Evolutionary conservation across 495 filamentous ascomycete species (phyloP), one percentile per base, ranked within the genome.

Genomic region (Astrothelium macrocarpum): DNA sequence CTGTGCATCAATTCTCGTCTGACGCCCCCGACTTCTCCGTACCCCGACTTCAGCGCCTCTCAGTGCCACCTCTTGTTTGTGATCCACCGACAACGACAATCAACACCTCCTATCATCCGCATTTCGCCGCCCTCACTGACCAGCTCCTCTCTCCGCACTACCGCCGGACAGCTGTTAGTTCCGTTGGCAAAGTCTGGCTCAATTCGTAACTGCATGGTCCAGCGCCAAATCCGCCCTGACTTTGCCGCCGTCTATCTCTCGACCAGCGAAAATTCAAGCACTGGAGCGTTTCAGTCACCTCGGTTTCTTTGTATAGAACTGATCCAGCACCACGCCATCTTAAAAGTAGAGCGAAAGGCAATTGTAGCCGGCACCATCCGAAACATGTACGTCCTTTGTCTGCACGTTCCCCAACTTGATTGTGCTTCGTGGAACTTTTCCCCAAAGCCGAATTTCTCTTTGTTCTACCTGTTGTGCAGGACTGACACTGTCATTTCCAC

Each of bases 361-460:
- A 56, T 29, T 29, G 49, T 25, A 56, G 49, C 49, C 49, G 49
- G 29, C 25, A 56, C 9, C n/a, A 56, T 29, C 49, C 49, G 49
- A 56, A 56, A 56, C 49, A 56, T 29, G 49, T 56, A 56, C 49
- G 49, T 56, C 20, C 49, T 56, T 56, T 56, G 49, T 56, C 49
- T 29, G 49, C 49, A 56, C 20, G 49, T 25, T 20, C 18, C 25
- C 9, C 49, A 20, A 16, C 0, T 12, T 20, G 20, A 56, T 11
- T 56, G 49, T 11, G 20, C 23, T 16, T 56, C 16, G 25, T 56
- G 49, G 20, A 56, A 56, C 49, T 3, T 26, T 29, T 29, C 25
- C 49, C 20, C 29, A 56, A 5, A 18, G 49, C 25, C 49, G 11
- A 56, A 28, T 29, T 4, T 25, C 25, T 56, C 49, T 56, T 56